Percentiles rank a stretch among this genome's conserved stretches.
Evolutionary conservation across 2,329 filamentous ascomycete species (phyloP).

Genomic region (Chaetomium olivaceum): DNA sequence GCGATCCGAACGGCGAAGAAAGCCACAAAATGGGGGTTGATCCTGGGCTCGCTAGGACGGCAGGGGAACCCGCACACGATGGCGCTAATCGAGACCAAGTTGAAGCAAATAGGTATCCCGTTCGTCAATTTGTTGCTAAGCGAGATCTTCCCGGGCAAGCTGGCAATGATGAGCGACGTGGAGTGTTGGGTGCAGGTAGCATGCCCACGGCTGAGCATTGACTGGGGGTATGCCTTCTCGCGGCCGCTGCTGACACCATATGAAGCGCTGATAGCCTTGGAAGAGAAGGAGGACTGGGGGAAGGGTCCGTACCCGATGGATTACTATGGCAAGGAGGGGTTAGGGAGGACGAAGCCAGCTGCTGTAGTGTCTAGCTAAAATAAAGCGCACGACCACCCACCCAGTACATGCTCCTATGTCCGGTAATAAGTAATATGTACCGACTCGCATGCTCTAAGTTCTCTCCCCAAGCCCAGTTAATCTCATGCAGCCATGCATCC

Average conservation of each 20-base stretch:
- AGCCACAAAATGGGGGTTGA: conserved; percentile 90
- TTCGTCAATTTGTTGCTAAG: conserved; percentile 84
- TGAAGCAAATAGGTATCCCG: conserved; percentile 71
- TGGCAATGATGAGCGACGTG: conserved; percentile 90
- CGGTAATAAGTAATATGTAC: background rate
- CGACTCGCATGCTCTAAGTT: background rate
- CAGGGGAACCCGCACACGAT: conserved; percentile 96
- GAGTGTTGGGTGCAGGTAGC: conserved; percentile 99
- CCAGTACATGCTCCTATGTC: background rate
- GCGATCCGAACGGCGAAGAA: conserved; percentile 75
- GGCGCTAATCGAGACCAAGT: conserved; percentile 75
- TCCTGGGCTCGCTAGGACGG: conserved; percentile 85
- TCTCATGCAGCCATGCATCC: background rate
- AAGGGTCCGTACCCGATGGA: conserved; percentile 91
- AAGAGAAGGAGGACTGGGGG: conserved; percentile 73
- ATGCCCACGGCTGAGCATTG: conserved; percentile 93
- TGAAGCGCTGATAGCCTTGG: conserved; percentile 89
- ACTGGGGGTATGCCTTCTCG: conserved; percentile 97
- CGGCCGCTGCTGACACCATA: conserved; percentile 89
- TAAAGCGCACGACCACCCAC: background rate
- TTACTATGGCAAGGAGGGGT: conserved; percentile 89
- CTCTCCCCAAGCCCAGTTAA: background rate
- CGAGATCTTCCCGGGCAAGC: conserved; percentile 94
- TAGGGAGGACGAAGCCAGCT: conserved; percentile 72
- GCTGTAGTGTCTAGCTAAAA: conserved; percentile 32